phyloP scores from a whole-genome alignment of 805 yeast genomes.

The Kurtzmaniella fragi region DNA sequence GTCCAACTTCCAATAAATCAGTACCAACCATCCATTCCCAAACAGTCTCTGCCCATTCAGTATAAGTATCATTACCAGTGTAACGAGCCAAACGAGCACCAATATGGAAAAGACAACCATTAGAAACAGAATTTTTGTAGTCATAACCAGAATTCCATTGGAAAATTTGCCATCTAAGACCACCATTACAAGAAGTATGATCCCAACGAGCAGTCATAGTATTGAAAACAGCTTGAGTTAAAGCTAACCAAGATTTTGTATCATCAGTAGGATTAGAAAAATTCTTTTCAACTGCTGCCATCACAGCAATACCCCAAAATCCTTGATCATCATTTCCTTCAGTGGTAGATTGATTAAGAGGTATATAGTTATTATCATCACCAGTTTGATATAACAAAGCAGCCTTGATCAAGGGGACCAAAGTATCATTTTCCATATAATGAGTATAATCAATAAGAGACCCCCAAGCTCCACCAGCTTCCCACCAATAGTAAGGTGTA shows the following conservation, averaged over 20 bases:
- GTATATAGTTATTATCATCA: constrained; percentile 72
- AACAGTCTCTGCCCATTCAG: constrained; percentile 37
- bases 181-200: constrained; percentile 31
- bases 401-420: constrained; percentile 49
- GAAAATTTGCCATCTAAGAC: constrained; percentile 46
- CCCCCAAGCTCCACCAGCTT: constrained; percentile 96
- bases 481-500: constrained; percentile 97
- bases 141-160: constrained; percentile 44
- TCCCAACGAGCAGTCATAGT: constrained; percentile 45
- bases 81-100: constrained; percentile 41
- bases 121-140: constrained; percentile 41
- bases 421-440: constrained; percentile 66
- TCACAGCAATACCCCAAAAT: constrained; percentile 92
- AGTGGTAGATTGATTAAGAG: constrained; percentile 80
- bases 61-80: constrained; percentile 35
- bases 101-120: constrained; percentile 40
- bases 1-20: constrained; percentile 14
- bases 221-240: constrained; percentile 40
- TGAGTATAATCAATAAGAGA: constrained; percentile 73
- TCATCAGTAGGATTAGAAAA: constrained; percentile 51
- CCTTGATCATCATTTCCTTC: constrained; percentile 99
- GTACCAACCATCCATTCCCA: constrained; percentile 41
- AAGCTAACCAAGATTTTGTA: constrained; percentile 33
- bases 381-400: constrained; percentile 68
- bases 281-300: constrained; percentile 88